Base-by-base conservation (phyloP, 768 basidiomycete genomes). In the Imleria badia region DNA sequence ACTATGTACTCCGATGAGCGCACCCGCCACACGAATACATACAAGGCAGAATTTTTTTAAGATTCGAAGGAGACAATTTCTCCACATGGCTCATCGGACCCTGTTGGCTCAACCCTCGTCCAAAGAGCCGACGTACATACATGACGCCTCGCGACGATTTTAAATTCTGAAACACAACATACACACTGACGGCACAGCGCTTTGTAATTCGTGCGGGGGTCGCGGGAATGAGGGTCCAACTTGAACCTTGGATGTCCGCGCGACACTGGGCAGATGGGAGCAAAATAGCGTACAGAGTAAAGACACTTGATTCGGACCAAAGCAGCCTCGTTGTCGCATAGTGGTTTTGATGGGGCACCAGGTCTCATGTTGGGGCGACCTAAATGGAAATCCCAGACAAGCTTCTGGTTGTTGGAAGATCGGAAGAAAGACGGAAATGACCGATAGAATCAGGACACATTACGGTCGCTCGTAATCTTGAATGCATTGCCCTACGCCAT, bases 1-100 rank as follows among this genome's bases (percentile, higher is more conserved):
- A 17, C n/a, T n/a, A n/a, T n/a, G n/a, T n/a, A n/a, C 11, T 52
- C 60, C 55, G 60, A 63, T 20, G 35, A 14, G 13, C 55, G 60
- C 56, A 47, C 56, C 10, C 26, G 29, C 46, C 31, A 22, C 33
- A 40, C 33, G 15, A 9, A n/a, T 13, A 23, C 19, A n/a, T 13
- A 23, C 19, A 34, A 31, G 26, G 6, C 22, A 22, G 13, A 6
- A 6, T 20, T 33, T 30, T 31, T 40, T 13, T 19, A 48, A 54
- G 53, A 41, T 58, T 50, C 39, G 5, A 39, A 9, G 45, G 30
- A 15, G n/a, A 26, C 34, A 36, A 36, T 33, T 31, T 23, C 34
- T 47, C 30, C 23, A 10, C 19, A 9, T 20, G 19, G 33, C n/a
- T 29, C 23, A 17, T 31, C 15, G 35, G 58, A 35, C 3, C 35